These are phyloP conservation scores for Coniochaeta sp. DNA, from an alignment of 2,329 filamentous ascomycete species.

Conservation along the genomic window DNA sequence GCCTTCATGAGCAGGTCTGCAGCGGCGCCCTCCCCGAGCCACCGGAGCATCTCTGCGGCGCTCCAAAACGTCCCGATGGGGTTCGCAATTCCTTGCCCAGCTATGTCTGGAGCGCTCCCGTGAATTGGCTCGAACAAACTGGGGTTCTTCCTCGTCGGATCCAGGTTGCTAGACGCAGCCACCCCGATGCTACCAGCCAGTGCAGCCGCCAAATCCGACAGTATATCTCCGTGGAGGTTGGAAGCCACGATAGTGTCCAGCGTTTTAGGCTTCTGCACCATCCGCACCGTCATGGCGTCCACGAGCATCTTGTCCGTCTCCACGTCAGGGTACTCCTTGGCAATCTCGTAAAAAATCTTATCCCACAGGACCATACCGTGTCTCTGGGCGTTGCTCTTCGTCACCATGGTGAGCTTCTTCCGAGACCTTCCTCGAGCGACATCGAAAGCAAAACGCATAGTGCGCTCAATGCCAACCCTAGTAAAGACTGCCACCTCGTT, in stretches of 20 bases:
- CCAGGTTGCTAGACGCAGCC: constrained; percentile 49
- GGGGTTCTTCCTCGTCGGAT: constrained; percentile 46
- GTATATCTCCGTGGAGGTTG: constrained; percentile 53
- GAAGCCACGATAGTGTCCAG: constrained; percentile 56
- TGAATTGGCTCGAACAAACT: constrained; percentile 59
- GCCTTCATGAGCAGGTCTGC: too few relatives aligned
- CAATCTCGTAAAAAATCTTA: constrained; percentile 47
- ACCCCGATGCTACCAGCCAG: constrained; percentile 62
- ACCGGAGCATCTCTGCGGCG: constrained; percentile 48
- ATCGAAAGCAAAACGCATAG: constrained; percentile 58
- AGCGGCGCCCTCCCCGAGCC: constrained; percentile 39
- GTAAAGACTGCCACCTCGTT: constrained; percentile 60
- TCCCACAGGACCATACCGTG: constrained; percentile 66
- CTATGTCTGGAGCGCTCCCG: constrained; percentile 57
- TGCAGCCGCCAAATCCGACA: constrained; percentile 57
- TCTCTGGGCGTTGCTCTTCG: constrained; percentile 58
- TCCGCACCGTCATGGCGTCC: constrained; percentile 55
- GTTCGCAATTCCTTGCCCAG: constrained; percentile 55
- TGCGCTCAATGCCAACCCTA: constrained; percentile 48
- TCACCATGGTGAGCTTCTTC: constrained; percentile 55
- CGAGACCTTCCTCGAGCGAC: constrained; percentile 41
- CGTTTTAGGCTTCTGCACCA: constrained; percentile 48
- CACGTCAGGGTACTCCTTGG: constrained; percentile 52
- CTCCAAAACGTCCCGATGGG: constrained; percentile 62
- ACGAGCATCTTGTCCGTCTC: constrained; percentile 35